These are phyloP conservation scores for Lyophyllum decastes DNA, from an alignment of 768 basidiomycete species.

Conservation along the genomic window DNA sequence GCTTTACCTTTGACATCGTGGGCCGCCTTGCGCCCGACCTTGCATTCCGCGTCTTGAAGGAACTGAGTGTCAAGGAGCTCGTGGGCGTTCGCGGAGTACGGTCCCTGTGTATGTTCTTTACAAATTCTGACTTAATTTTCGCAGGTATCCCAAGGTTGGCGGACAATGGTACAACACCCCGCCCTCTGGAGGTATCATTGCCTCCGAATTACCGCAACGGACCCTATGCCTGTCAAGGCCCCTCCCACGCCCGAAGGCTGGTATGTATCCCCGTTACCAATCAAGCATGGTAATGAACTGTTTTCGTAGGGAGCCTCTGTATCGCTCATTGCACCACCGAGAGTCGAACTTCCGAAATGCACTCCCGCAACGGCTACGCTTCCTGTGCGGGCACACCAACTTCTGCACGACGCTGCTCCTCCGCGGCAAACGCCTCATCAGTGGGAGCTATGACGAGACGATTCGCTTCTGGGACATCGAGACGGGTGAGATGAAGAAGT, in stretches of 20 bases:
- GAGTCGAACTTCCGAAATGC: slow-evolving; percentile 82
- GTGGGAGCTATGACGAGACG: slow-evolving; percentile 89
- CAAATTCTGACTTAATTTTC: not conserved
- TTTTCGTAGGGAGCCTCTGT: slow-evolving; percentile 53
- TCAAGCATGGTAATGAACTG: not conserved
- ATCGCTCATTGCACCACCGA: slow-evolving; percentile 80
- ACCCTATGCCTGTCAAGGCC: slow-evolving; percentile 65
- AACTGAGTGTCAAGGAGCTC: slow-evolving; percentile 57
- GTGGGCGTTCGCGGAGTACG: slow-evolving; percentile 58
- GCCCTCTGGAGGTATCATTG: slow-evolving; percentile 80
- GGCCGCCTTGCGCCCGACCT: slow-evolving; percentile 69
- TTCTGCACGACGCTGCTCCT: slow-evolving; percentile 84
- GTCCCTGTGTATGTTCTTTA: not conserved
- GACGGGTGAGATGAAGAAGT: slow-evolving; percentile 64
- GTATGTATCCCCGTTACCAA: slow-evolving; percentile 37
- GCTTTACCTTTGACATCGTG: slow-evolving; percentile 81
- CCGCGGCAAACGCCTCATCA: slow-evolving; percentile 79
- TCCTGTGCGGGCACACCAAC: slow-evolving; percentile 83
- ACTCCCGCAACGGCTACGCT: slow-evolving; percentile 72
- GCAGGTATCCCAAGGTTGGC: slow-evolving; percentile 49
- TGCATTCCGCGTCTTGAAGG: slow-evolving; percentile 61
- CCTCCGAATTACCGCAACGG: slow-evolving; percentile 67
- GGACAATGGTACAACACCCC: slow-evolving; percentile 54
- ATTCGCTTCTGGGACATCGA: slow-evolving; percentile 91
- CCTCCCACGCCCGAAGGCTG: slow-evolving; percentile 72